Conservation (phyloP, 2,329 filamentous ascomycete species). For the Sphaerulina populicola region DNA sequence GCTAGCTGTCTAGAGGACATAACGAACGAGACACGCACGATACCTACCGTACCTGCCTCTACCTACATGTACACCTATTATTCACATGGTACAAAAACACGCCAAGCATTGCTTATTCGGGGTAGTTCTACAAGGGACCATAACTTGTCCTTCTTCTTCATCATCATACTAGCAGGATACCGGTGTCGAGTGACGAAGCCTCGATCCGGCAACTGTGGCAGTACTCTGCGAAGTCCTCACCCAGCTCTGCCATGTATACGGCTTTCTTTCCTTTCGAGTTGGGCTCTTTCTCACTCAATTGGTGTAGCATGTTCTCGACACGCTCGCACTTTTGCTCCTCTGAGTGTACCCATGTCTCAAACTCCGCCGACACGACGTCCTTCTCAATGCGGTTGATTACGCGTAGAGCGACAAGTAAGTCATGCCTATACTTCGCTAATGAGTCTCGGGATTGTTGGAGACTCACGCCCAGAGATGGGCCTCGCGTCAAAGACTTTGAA, state of each 20-base stretch:
- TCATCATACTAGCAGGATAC: conserved; percentile 12
- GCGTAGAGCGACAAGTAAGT: conserved; percentile 80
- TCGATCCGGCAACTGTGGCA: conserved; percentile 53
- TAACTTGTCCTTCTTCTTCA: background rate
- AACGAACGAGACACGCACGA: too few species aligned
- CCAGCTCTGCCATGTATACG: conserved; percentile 33
- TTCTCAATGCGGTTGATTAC: conserved; percentile 82
- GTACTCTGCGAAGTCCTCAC: conserved; percentile 51
- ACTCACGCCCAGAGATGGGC: conserved; percentile 34
- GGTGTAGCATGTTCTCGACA: conserved; percentile 44
- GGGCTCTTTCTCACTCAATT: conserved; percentile 11
- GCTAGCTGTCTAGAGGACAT: too few species aligned
- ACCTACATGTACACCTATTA: too few species aligned
- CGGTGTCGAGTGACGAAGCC: conserved; percentile 11
- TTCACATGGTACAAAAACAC: too few species aligned
- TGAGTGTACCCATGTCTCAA: conserved; percentile 82
- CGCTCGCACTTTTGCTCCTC: conserved; percentile 70
- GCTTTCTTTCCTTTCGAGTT: background rate
- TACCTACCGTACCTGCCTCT: too few species aligned
- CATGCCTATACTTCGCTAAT: conserved; percentile 76
- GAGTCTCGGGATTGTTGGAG: conserved; percentile 73
- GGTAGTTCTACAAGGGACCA: background rate
- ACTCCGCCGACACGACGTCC: conserved; percentile 78
- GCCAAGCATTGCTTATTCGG: background rate
- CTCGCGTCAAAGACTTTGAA: conserved; percentile 9